A percentile compares a stretch with the other conserved stretches of the same genome.
phyloP scores from a whole-genome alignment of 169 alveolate genomes.

The Sarcocystis neurona region DNA sequence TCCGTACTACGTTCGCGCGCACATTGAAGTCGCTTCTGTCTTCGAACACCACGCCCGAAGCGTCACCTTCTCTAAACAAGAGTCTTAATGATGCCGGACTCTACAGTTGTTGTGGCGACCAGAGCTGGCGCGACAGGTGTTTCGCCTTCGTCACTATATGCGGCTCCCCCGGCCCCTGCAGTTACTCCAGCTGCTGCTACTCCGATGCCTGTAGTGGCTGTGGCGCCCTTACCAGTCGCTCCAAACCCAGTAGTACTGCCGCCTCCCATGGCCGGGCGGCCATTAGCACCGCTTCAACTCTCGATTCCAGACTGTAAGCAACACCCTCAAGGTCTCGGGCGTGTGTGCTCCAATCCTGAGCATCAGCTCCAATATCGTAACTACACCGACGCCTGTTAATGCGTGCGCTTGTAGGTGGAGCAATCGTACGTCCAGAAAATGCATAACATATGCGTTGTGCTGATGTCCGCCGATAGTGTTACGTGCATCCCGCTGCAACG shows the following conservation, averaged over 20 bases:
- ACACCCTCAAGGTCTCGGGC: neutral
- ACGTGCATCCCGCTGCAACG: too few species aligned
- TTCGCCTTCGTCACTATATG: neutral
- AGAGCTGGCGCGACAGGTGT: neutral
- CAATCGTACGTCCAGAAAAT: too few species aligned
- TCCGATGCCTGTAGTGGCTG: neutral
- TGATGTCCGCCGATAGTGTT: too few species aligned
- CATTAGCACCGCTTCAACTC: neutral
- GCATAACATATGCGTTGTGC: too few species aligned
- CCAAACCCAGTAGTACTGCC: neutral
- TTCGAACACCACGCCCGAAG: neutral
- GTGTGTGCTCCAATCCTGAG: neutral
- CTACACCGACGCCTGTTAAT: too few species aligned
- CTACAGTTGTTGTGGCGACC: conserved; percentile 10
- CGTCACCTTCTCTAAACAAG: neutral
- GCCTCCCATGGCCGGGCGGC: conserved; percentile 20
- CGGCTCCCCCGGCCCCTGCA: neutral
- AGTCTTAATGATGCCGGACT: neutral
- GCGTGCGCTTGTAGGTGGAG: too few species aligned
- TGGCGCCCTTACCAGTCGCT: neutral
- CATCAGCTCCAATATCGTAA: too few species aligned
- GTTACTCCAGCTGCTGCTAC: neutral
- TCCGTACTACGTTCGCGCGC: conserved; percentile 16
- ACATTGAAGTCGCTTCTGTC: neutral
- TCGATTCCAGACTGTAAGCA: neutral